Conservation (phyloP, 139 green algal genomes). For the Picochlorum sp. region DNA sequence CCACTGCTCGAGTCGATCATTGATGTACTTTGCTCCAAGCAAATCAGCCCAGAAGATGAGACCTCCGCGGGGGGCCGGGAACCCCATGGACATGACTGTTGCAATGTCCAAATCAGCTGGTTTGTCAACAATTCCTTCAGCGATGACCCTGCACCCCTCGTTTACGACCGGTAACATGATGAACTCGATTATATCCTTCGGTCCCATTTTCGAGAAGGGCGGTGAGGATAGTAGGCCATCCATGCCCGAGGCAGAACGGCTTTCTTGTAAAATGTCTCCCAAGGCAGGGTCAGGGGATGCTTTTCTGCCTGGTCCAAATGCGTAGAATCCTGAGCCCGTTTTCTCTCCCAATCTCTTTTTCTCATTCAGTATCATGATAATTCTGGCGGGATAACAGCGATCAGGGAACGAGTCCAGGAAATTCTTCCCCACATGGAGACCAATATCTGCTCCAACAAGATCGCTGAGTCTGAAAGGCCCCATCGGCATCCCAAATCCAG, state of each 20-base stretch:
- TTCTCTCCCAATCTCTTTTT: conserved; percentile 88
- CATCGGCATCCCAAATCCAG: conserved; percentile 98
- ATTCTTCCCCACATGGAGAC: conserved; percentile 89
- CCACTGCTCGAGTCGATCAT: conserved; percentile 22
- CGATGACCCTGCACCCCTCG: conserved; percentile 75
- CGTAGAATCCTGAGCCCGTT: conserved; percentile 83
- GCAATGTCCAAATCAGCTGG: conserved; percentile 92
- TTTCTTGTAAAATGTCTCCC: conserved; percentile 48
- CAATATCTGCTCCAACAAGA: conserved; percentile 81
- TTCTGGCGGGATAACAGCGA: conserved; percentile 55
- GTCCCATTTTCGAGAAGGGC: conserved; percentile 11
- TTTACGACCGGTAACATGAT: conserved; percentile 98
- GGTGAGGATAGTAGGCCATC: conserved; percentile 10
- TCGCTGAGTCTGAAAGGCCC: conserved; percentile 87
- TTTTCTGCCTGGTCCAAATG: conserved; percentile 68
- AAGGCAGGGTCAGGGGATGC: conserved; percentile 66
- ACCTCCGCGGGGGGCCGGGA: conserved; percentile 74
- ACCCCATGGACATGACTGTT: conserved; percentile 95
- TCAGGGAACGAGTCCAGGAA: conserved; percentile 86
- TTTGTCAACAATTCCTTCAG: conserved; percentile 85
- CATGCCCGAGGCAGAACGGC: conserved; percentile 14
- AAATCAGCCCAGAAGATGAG: conserved; percentile 90
- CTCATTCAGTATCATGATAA: conserved; percentile 78
- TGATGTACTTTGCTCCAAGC: conserved; percentile 50
- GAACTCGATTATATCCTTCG: conserved; percentile 89